phyloP scores from a whole-genome alignment of 108 stramenopile species.

The Parietichytrium sp. region DNA sequence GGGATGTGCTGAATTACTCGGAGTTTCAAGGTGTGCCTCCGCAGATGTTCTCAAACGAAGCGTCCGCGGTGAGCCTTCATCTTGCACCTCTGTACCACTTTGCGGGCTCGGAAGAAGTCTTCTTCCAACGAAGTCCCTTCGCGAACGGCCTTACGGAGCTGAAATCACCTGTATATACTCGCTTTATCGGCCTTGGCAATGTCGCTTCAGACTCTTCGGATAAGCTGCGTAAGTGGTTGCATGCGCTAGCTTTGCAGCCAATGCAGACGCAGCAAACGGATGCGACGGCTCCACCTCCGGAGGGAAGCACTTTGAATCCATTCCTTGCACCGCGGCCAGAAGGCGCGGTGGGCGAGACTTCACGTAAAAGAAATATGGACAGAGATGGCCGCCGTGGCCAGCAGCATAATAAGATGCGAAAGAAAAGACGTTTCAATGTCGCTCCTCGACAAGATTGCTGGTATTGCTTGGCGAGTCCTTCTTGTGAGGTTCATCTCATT shows the following conservation, averaged over 20 bases:
- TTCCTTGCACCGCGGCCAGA: neutral
- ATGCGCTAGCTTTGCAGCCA: neutral
- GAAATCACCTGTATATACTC: neutral
- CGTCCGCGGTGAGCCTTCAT: neutral
- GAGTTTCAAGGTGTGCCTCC: neutral
- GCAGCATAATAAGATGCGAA: neutral
- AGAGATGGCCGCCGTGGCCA: neutral
- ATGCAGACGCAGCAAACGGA: neutral
- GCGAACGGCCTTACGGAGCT: neutral
- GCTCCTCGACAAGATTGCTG: constrained; percentile 22
- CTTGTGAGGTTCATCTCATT: constrained; percentile 31
- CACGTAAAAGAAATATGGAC: neutral
- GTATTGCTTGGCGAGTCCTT: constrained; percentile 30
- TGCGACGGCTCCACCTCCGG: too few species aligned
- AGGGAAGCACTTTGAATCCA: neutral
- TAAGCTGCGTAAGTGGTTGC: constrained; percentile 16
- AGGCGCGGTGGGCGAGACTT: neutral
- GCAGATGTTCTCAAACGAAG: too few species aligned
- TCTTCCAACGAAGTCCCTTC: neutral
- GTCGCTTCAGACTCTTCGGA: neutral
- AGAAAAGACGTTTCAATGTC: neutral
- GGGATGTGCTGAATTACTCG: neutral
- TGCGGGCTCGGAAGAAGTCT: neutral
- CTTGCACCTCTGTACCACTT: constrained; percentile 13
- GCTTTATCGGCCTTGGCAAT: neutral